These are phyloP conservation scores for Termitomyces sp. DNA, from an alignment of 768 basidiomycete genomes.

Conservation along the genomic window DNA sequence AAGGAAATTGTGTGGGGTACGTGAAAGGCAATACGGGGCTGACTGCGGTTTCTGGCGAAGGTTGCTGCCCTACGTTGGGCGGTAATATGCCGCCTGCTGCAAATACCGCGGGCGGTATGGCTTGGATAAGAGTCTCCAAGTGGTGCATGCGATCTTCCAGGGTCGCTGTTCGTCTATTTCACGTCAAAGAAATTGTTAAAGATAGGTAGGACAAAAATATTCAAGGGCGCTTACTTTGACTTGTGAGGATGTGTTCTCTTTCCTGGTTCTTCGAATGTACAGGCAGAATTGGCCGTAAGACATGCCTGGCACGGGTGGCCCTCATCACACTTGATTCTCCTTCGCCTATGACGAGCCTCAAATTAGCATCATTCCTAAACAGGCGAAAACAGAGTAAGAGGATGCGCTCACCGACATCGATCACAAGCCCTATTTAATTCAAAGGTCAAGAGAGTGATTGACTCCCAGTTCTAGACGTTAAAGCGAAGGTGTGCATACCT, in stretches of 20 bases:
- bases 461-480: neutral
- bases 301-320: conserved; percentile 88
- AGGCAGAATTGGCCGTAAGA: conserved; percentile 74
- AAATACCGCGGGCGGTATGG: conserved; percentile 79
- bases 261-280: conserved; percentile 84
- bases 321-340: conserved; percentile 85
- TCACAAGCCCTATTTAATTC: conserved; percentile 69
- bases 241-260: conserved; percentile 85
- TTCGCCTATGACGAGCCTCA: conserved; percentile 41
- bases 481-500: conserved; percentile 42
- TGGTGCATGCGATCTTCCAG: conserved; percentile 89
- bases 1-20: conserved; percentile 27
- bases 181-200: conserved; percentile 6
- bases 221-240: conserved; percentile 61
- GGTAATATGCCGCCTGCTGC: conserved; percentile 46
- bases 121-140: conserved; percentile 78
- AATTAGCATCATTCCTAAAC: conserved; percentile 1
- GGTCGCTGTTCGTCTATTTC: conserved; percentile 65
- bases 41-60: conserved; percentile 16
- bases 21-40: conserved; percentile 25
- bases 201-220: neutral
- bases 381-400: neutral
- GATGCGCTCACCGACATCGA: conserved; percentile 71
- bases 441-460: conserved; percentile 1
- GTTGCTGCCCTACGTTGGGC: conserved; percentile 26